phyloP scores from a whole-genome alignment of 73 alveolate species.

The Stentor roeselii region DNA sequence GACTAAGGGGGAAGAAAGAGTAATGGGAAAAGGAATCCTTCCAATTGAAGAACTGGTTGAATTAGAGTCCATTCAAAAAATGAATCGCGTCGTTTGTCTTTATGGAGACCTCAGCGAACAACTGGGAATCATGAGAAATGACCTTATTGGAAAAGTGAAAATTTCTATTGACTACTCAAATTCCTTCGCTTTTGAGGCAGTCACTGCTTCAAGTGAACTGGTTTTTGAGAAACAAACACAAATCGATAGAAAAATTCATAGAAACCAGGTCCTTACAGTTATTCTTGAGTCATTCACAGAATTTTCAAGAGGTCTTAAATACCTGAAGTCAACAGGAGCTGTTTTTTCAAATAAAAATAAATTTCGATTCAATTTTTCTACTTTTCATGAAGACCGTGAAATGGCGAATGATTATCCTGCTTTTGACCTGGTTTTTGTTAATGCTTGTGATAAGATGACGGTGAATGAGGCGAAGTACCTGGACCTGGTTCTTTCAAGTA shows the following conservation, averaged over 20 bases:
- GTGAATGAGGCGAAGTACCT: neutral
- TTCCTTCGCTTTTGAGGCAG: neutral
- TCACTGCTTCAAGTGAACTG: neutral
- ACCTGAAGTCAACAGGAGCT: neutral
- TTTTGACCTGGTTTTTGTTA: neutral
- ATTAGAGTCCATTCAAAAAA: neutral
- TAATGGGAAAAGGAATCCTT: constrained; percentile 4
- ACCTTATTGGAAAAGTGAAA: neutral
- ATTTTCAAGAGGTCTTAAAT: neutral
- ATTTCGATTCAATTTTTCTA: neutral
- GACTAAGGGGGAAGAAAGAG: neutral
- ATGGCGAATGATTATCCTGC: neutral
- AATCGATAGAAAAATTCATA: neutral
- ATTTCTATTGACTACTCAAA: neutral
- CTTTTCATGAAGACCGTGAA: neutral
- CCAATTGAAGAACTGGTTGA: constrained; percentile 15
- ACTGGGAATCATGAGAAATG: neutral
- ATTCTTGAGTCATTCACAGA: neutral
- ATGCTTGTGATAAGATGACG: neutral
- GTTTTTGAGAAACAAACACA: constrained; percentile 27
- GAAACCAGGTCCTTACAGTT: neutral
- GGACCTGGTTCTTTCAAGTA: neutral
- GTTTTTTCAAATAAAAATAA: neutral
- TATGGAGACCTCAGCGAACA: neutral
- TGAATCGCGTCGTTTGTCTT: neutral